phyloP scores from a whole-genome alignment of 1,139 yeast genomes.

The Taphrina pruni region DNA sequence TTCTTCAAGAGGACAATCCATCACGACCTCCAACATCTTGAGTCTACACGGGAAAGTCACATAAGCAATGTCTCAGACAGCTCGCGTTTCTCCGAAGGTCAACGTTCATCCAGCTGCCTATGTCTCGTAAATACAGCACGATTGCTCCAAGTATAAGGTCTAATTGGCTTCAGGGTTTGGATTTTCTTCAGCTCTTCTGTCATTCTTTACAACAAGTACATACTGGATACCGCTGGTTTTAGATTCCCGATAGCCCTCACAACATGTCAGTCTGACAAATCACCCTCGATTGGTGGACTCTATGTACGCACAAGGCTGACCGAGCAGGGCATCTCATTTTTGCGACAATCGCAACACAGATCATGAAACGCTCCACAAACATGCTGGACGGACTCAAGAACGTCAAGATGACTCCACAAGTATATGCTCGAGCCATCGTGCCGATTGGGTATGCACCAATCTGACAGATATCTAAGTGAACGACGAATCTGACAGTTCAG shows the following conservation, averaged over 20 bases:
- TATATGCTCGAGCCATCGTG: constrained; percentile 45
- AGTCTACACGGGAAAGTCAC: neutral
- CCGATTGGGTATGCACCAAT: constrained; percentile 45
- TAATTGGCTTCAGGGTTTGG: constrained; percentile 42
- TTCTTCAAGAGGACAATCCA: too few relatives aligned
- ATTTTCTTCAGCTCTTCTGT: constrained; percentile 47
- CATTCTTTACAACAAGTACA: constrained; percentile 47
- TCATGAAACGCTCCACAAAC: constrained; percentile 45
- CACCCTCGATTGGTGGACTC: neutral
- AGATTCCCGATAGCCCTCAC: constrained; percentile 47
- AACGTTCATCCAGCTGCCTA: constrained; percentile 24
- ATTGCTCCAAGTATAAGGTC: neutral
- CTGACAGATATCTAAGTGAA: neutral
- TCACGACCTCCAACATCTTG: too few relatives aligned
- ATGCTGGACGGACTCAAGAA: constrained; percentile 44
- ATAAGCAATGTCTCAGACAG: neutral
- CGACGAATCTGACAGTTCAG: neutral
- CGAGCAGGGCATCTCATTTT: constrained; percentile 46
- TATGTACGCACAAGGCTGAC: neutral
- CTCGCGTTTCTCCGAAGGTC: constrained; percentile 8
- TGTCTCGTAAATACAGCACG: constrained; percentile 19
- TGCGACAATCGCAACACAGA: constrained; percentile 47
- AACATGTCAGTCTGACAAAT: constrained; percentile 40
- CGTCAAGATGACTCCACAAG: constrained; percentile 43
- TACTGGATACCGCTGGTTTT: constrained; percentile 45